Conservation (phyloP, 139 green algal genomes). For the Closterium sp. region DNA sequence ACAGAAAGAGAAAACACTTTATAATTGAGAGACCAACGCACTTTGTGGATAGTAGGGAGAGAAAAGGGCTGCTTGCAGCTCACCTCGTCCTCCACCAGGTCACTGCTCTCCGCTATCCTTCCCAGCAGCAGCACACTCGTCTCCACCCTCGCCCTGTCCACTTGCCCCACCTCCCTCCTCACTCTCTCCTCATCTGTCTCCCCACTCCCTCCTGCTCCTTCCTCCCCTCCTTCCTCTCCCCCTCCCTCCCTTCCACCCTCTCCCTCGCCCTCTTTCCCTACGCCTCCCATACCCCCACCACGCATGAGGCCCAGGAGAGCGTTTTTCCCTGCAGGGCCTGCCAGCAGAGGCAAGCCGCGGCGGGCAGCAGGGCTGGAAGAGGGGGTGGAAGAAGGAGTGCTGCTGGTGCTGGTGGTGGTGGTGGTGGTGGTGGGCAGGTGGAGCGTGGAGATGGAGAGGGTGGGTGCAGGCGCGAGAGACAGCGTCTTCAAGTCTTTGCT, state of each 20-base stretch:
- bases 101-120: neutral
- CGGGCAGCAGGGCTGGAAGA: neutral
- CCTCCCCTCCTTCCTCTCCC: neutral
- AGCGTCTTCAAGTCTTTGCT: neutral
- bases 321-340: neutral
- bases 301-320: neutral
- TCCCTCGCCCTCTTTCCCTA: neutral
- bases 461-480: neutral
- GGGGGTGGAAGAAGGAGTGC: neutral
- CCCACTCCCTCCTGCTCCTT: neutral
- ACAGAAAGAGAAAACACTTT: no score
- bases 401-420: neutral
- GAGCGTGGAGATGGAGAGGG: neutral
- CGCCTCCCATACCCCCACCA: no score
- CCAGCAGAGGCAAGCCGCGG: neutral
- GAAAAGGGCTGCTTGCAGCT: neutral
- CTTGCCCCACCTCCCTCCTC: neutral
- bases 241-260: neutral
- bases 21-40: no score
- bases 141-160: neutral
- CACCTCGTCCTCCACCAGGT: neutral
- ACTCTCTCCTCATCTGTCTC: neutral
- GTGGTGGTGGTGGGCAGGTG: neutral
- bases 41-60: no score
- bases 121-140: neutral